Base-by-base conservation (phyloP, 2,329 filamentous ascomycete genomes). In the Spiromastix sp. region DNA sequence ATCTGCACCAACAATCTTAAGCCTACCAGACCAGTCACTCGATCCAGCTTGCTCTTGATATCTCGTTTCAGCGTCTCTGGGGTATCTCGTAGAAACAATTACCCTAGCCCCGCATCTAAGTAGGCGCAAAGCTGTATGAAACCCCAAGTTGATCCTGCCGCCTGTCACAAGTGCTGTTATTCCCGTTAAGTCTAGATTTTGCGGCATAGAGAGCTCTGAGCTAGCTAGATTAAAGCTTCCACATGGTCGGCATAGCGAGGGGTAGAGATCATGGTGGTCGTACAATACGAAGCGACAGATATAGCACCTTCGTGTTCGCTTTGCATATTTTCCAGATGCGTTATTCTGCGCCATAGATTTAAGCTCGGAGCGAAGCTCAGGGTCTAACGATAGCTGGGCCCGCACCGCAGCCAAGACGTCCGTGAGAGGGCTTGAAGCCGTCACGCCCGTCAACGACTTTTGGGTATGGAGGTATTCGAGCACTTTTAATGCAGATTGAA, bases 71-170 rank as follows among this genome's bases (percentile, higher is more conserved):
- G 57, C 54, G 35, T 61, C 58, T 5, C 43, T 41, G 6, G 57
- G 58, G 31, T 61, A 60, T 11, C 58, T 49, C 4, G 53, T 52
- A 2, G 57, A 56, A 2, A 53, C 55, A n/a, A 60, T 52, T 11
- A 61, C 56, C 3, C 37, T 38, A 2, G 55, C 54, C 10, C 57
- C 57, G 32, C 56, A 59, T 2, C 54, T 50, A 5, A 60, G 48
- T 11, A 60, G 43, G 9, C 57, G 47, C 4, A 59, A 42, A 4
- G 51, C 52, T 5, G 49, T 56, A 21, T 47, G 42, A 30, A 51
- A 60, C 10, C 58, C 57, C 9, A 60, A 46, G 27, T 59, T 57
- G 17, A 59, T 45, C 13, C 57, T 45, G 2, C 50, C 57, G 4
- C 57, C 57, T 3, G 57, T 61, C 2, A 60, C 51, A 4, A 60